Conservation (phyloP, 148 eudicot genomes). For the Camellia japonica region DNA sequence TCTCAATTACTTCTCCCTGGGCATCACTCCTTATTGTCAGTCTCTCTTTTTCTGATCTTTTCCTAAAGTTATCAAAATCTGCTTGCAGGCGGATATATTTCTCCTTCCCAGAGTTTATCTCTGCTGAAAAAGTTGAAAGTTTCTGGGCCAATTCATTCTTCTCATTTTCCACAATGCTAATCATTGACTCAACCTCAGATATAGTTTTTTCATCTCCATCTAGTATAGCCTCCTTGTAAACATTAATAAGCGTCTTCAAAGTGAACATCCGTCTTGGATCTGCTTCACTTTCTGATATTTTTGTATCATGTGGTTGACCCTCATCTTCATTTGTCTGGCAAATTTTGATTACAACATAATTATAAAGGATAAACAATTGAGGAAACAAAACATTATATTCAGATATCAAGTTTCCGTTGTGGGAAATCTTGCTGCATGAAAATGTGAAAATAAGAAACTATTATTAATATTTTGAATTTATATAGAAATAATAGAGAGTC, state of each 20-base stretch:
- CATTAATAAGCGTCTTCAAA: conserved; percentile 49
- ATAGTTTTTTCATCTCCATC: conserved; percentile 49
- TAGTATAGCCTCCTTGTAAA: conserved; percentile 70
- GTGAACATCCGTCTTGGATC: conserved; percentile 29
- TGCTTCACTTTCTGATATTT: conserved; percentile 25
- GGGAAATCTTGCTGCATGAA: not conserved
- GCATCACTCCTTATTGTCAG: conserved; percentile 61
- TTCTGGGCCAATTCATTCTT: conserved; percentile 56
- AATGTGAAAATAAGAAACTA: not conserved
- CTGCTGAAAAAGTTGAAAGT: conserved; percentile 46
- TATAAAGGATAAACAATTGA: not conserved
- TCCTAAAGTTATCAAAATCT: conserved; percentile 90
- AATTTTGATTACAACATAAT: conserved; percentile 1
- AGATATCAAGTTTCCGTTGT: not conserved
- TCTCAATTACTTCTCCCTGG: conserved; percentile 83
- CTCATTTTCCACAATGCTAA: conserved; percentile 52
- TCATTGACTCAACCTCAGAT: conserved; percentile 55
- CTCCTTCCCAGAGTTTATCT: conserved; percentile 72
- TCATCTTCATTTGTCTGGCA: conserved; percentile 28
- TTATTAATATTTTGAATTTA: not conserved
- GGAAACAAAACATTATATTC: not conserved
- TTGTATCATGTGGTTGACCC: conserved; percentile 28
- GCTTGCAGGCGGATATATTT: conserved; percentile 79
- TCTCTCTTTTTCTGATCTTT: conserved; percentile 84
- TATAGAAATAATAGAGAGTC: not conserved